These are phyloP conservation scores for Rubroboletus satanas DNA, from an alignment of 768 basidiomycete genomes.

Conservation along the genomic window DNA sequence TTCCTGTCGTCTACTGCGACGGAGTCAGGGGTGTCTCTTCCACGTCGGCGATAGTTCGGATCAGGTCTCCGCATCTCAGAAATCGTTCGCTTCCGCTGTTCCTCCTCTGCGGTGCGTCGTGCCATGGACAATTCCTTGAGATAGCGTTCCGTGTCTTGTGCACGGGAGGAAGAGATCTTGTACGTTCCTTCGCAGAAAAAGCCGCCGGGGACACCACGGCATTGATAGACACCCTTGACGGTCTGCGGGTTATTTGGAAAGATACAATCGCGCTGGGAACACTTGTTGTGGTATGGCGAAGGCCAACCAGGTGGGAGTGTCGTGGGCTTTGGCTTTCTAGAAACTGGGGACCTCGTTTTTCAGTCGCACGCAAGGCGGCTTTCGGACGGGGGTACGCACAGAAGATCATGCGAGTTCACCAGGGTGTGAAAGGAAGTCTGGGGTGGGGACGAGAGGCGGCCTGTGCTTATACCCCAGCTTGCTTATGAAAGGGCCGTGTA, in stretches of 20 bases:
- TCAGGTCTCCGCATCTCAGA: constrained; percentile 29
- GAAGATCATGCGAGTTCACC: constrained; percentile 26
- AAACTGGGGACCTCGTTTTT: constrained; percentile 16
- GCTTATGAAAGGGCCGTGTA: constrained; percentile 27
- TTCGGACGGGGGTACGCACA: constrained; percentile 17
- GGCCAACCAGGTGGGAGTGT: constrained; percentile 34
- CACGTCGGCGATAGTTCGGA: constrained; percentile 13
- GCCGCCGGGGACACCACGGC: constrained; percentile 32
- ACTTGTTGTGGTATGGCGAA: constrained; percentile 36
- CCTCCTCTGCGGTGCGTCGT: constrained; percentile 26
- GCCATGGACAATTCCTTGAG: constrained; percentile 25
- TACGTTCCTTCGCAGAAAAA: constrained; percentile 35
- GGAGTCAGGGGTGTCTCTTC: constrained; percentile 10
- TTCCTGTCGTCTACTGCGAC: constrained; percentile 4
- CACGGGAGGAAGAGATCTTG: constrained; percentile 31
- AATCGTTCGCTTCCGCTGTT: constrained; percentile 27
- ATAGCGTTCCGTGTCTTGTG: constrained; percentile 32
- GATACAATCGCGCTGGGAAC: constrained; percentile 31
- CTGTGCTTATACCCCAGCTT: constrained; percentile 13
- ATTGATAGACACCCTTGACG: constrained; percentile 30
- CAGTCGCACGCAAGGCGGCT: neutral
- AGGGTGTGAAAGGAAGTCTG: constrained; percentile 5
- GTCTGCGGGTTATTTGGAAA: constrained; percentile 31
- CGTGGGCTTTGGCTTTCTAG: constrained; percentile 27
- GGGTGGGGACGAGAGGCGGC: neutral